Base-by-base conservation (phyloP, 768 basidiomycete species). In the Hericium alpestre region DNA sequence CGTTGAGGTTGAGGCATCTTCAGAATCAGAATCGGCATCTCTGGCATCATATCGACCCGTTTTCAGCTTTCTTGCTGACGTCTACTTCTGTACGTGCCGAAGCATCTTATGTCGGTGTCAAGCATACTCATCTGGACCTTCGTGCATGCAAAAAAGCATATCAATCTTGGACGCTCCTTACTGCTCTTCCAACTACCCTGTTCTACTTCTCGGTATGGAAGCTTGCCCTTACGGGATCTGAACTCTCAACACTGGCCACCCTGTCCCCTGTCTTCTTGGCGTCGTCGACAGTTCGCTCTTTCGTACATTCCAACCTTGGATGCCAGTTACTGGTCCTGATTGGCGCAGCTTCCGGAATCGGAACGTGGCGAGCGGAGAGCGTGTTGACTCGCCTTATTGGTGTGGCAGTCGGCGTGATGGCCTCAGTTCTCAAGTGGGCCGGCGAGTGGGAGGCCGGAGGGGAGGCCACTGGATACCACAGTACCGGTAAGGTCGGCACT, bases 121-220 rank as follows among this genome's bases (percentile, higher is more conserved):
- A 32, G 9, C 32, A 7, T 32, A 10, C 32, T 32, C 32, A 32
- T 9, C 32, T 32, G 32, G 32, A 1, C 9, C 9, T 32, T 32
- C 32, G 6, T 10, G 32, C 32, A 32, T 32, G 25, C 51, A 50
- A 58, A 32, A 11, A 56, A 90, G 88, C 86, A 4, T 90, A 84
- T 65, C 73, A 87, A 16, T 90, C 86, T 69, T 91, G 88, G 87
- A 87, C 90, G 1, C 76, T 89, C 51, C 82, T 88, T 67, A 93
- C 92, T 1, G 78, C 82, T 3, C 80, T 93, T 18, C 79, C 85
- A 6, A 84, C 86, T 1, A 83, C 87, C 3, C 74, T 94, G 3
- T 94, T 94, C 73, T 94, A 93, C 71, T 94, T 91, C 72, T 92
- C 89, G 23, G 82, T 95, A 18, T 93, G 92, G 92, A 79, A 90